Evolutionary conservation across 2,329 filamentous ascomycete genomes (phyloP), one percentile per base, ranked within the genome.

Genomic region (Fusarium luffae): DNA sequence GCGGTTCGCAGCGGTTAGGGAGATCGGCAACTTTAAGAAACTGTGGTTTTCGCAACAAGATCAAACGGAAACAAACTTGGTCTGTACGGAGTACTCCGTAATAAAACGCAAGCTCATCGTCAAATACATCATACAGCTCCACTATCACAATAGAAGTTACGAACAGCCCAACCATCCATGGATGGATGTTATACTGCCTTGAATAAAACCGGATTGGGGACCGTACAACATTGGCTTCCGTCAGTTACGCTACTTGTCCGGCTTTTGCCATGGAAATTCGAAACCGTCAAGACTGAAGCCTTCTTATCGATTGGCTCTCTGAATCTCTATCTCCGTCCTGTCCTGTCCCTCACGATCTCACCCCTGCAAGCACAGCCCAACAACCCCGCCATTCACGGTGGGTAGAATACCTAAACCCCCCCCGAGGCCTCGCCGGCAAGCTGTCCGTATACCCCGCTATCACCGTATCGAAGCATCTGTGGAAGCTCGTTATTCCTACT

Each of bases 401-500:
- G 63, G 59, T 54, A 59, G 49, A 60, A 56, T 34, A 25, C 7
- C 25, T 28, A 28, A 28, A 4, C 21, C 28, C 28, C 47, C 59
- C 47, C 64, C 52, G 43, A 64, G 59, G 30, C 52, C 63, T 67
- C 34, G 47, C 59, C 30, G 52, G 70, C 59, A 73, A 71, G 59
- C 65, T 62, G 62, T 60, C 66, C 64, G 70, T 59, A 73, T 72
- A 75, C 73, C 73, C 73, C 73, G 70, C 73, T 74, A 75, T 68
- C 70, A 50, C 68, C 59, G 64, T 73, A 63, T 75, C 59, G 73
- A 75, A 75, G 71, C 68, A 66, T 68, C 48, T 49, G 63, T 75
- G 63, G 73, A 75, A 75, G 73, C 73, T 69, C 73, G 48, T 66
- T 63, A 70, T 70, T 62, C 73, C 73, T 47, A 63, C 71, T 75